These are phyloP conservation scores for Orbilia blumenaviensis DNA, from an alignment of 2,329 filamentous ascomycete genomes.

Conservation along the genomic window DNA sequence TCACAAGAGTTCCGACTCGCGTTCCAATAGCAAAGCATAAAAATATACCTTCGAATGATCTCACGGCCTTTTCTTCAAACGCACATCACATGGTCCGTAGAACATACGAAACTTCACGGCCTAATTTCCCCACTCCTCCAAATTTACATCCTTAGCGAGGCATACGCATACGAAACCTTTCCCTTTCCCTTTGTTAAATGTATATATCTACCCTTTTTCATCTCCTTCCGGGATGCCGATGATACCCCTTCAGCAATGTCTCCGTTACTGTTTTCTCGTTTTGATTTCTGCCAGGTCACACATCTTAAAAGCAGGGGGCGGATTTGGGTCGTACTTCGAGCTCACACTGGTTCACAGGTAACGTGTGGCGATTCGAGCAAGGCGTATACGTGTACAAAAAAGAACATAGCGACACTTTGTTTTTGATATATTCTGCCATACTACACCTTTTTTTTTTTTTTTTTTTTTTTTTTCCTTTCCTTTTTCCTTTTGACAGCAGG, in stretches of 20 bases:
- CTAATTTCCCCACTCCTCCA: neutral
- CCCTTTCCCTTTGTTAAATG: slow-evolving; percentile 17
- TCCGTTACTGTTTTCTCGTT: neutral
- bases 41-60: neutral
- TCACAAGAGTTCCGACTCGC: slow-evolving; percentile 30
- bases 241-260: slow-evolving; percentile 44
- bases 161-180: neutral
- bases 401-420: slow-evolving; percentile 8
- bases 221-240: slow-evolving; percentile 21
- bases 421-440: slow-evolving; percentile 24
- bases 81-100: neutral
- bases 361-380: slow-evolving; percentile 33
- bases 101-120: neutral
- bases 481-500: slow-evolving; percentile 15
- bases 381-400: slow-evolving; percentile 39
- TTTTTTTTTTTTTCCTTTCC: too few relatives aligned
- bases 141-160: slow-evolving; percentile 11
- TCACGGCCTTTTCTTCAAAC: neutral
- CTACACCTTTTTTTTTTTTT: too few relatives aligned
- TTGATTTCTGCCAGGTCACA: slow-evolving; percentile 1
- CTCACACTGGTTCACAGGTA: slow-evolving; percentile 43
- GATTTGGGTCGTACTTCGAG: slow-evolving; percentile 17
- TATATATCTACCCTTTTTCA: slow-evolving; percentile 41
- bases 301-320: slow-evolving; percentile 19
- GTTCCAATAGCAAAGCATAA: slow-evolving; percentile 2